These are phyloP conservation scores for Malassezia pachydermatis DNA, from an alignment of 1,284 basidiomycete species.

Conservation along the genomic window DNA sequence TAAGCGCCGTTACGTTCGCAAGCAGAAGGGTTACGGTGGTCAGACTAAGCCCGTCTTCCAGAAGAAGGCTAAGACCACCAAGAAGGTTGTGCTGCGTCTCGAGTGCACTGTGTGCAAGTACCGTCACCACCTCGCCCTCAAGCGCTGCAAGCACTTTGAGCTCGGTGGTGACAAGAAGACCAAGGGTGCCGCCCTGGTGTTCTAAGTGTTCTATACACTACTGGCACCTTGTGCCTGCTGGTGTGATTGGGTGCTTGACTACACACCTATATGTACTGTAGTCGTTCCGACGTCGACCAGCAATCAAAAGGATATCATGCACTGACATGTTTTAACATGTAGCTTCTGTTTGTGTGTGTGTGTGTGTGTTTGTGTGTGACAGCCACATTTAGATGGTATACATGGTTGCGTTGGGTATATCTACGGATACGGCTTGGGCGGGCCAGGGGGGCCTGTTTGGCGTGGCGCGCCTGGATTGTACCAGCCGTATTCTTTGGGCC, in stretches of 20 bases:
- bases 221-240: neutral
- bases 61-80: conserved; percentile 68
- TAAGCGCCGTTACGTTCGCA: conserved; percentile 96
- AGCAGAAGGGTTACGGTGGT: conserved; percentile 99
- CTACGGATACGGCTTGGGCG: conserved; percentile 3
- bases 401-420: no score
- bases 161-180: conserved; percentile 99
- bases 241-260: neutral
- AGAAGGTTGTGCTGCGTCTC: conserved; percentile 95
- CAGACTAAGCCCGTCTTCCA: conserved; percentile 99
- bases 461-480: conserved; percentile 13
- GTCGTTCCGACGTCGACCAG: neutral
- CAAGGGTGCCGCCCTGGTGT: conserved; percentile 83
- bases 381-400: neutral
- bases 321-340: conserved; percentile 5
- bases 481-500: conserved; percentile 14
- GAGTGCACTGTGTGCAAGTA: conserved; percentile 99
- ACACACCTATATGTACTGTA: conserved; percentile 3
- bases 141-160: conserved; percentile 99
- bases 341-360: neutral
- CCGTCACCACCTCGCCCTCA: conserved; percentile 65
- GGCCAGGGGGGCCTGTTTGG: neutral
- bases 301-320: conserved; percentile 19
- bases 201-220: conserved; percentile 49
- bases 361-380: neutral